Evolutionary conservation across 164 flowering plant genomes (phyloP).

Genomic region (Warburgia ugandensis): DNA sequence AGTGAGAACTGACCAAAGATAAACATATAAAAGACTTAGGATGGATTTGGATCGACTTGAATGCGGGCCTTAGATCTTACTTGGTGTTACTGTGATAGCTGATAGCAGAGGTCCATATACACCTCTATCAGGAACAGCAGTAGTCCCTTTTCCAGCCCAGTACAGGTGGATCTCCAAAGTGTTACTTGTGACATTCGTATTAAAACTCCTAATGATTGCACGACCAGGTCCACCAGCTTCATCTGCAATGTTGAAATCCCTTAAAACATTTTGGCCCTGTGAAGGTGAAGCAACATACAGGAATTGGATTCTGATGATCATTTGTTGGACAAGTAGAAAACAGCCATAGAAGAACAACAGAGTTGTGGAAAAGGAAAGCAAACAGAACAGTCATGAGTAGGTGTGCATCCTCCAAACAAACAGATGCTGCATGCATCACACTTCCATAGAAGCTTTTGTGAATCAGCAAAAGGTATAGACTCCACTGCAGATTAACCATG

Average conservation of each 20-base stretch:
- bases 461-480: not conserved
- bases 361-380: too few relatives aligned
- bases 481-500: too few relatives aligned
- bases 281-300: not conserved
- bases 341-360: not conserved
- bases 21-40: not conserved
- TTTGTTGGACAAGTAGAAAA: not conserved
- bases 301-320: not conserved
- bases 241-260: constrained; percentile 49
- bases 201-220: constrained; percentile 20
- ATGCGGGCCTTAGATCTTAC: too few relatives aligned
- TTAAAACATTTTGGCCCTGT: constrained; percentile 31
- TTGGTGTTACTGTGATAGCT: constrained; percentile 70
- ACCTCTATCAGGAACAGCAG: constrained; percentile 52
- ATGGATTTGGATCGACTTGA: too few relatives aligned
- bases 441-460: not conserved
- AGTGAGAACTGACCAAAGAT: not conserved
- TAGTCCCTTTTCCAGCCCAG: constrained; percentile 87
- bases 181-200: constrained; percentile 35
- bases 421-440: not conserved
- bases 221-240: constrained; percentile 55
- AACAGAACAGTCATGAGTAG: too few relatives aligned
- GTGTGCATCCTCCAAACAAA: too few relatives aligned
- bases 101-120: constrained; percentile 85
- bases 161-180: constrained; percentile 70